Base-by-base conservation (phyloP, 352 stramenopile genomes). In the Aphanomyces invadans region DNA sequence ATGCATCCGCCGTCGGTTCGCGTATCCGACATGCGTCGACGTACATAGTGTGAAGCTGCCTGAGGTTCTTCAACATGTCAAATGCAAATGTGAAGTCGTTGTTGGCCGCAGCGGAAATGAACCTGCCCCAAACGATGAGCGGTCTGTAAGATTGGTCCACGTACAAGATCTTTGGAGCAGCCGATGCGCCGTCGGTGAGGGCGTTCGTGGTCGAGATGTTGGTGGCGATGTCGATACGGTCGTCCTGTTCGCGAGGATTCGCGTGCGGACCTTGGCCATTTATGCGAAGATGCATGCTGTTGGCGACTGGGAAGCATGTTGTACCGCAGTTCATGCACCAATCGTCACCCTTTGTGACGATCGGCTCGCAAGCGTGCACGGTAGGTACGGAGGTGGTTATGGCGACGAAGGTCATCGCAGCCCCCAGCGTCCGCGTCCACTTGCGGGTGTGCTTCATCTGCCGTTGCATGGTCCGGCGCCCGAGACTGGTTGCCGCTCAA, bases 11-110 rank as follows among this genome's bases (percentile, higher is more conserved):
- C 38, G 38, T 17, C 17, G 9, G 38, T 9, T 17, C 9, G 9
- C 38, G 38, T 45, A 9, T 17, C 9, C 38, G 9, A 17, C 38
- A 17, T 17, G 38, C 9, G 9, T 48, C 39, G 39, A 15, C 49
- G 49, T 52, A 65, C 31, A 32, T n/a, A 26, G 44, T 52, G n/a
- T 33, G 19, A 9, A 65, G 32, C 21, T 48, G 26, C 10, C 25
- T 57, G 3, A 65, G 15, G 59, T 65, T 65, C 31, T 25, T 48
- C 2, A 65, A 9, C 7, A 17, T 65, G 25, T 54, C 42, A 28
- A 65, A 63, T 11, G 4, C 29, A 54, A 63, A 63, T 17, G 42
- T 49, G 3, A 46, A 48, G 10, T n/a, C 21, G 3, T 25, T 10
- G 23, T 12, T 17, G 28, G 21, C 19, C 33, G 59, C 29, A 5